Evolutionary conservation across 805 yeast genomes (phyloP), one percentile per base, ranked within the genome.

Genomic region (Starmerella vaccinii): DNA sequence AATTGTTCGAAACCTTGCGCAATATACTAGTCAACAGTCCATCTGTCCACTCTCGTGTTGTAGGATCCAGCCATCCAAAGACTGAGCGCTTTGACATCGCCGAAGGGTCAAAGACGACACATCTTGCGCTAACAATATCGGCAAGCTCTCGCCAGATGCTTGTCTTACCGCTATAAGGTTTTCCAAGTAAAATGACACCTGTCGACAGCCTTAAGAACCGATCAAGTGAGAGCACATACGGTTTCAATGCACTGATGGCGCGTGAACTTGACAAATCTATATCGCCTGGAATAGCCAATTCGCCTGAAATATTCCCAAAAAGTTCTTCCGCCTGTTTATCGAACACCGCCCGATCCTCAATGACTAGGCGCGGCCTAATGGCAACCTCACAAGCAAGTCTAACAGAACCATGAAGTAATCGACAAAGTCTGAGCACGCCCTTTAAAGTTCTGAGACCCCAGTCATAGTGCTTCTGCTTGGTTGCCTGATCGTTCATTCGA

Each of bases 11-110:
- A 0, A 82, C 73, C 47, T 69, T 71, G 55, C 97, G 69, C 39
- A 90, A 59, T 7, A 82, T 72, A 9, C 76, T 64, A 0, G 95
- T 84, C 47, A 89, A 74, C 9, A 89, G 61, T 5, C 97, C 97
- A 66, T 90, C 97, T 1, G 75, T 76, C 97, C 97, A 90, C 48
- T 90, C 97, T 27, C 95, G 68, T 0, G 97, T 88, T 0, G 85
- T 73, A 1, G 74, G 65, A 57, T 89, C 95, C 32, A 89, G 63
- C 2, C 66, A 58, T 1, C 97, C 97, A 62, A 76, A 85, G 1
- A 90, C 65, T 0, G 71, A 68, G 3, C 73, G 77, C 59, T 89
- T 90, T 0, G 77, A 64, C 51, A 85, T 55, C 0, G 84, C 84
- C 59, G 89, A 88, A 1, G 95, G 81, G 62, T 89, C 95, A 42